A percentile compares a stretch with the other conserved stretches of the same genome.
These are phyloP conservation scores for Verticillium klebahnii DNA, from an alignment of 2,329 filamentous ascomycete species.

Conservation along the genomic window DNA sequence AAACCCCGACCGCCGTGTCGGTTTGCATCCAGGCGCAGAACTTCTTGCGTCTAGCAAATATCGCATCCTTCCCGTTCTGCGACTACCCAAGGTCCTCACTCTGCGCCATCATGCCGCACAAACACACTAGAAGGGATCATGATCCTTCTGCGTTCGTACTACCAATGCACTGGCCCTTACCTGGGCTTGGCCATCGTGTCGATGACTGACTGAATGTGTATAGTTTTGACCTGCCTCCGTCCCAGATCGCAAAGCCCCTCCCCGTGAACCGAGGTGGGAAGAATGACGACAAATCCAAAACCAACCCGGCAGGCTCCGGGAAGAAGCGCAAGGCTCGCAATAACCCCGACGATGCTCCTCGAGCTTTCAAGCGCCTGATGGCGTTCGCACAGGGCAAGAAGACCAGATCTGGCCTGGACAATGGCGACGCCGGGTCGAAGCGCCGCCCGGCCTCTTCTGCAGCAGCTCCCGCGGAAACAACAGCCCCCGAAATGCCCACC, in stretches of 20 bases:
- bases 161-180: not conserved
- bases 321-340: conserved; percentile 41
- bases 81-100: not conserved
- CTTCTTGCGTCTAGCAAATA: not conserved
- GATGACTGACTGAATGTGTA: not conserved
- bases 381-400: conserved; percentile 61
- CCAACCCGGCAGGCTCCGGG: conserved; percentile 21
- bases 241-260: conserved; percentile 45
- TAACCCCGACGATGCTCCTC: conserved; percentile 73
- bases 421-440: conserved; percentile 47
- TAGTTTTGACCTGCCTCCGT: conserved; percentile 47
- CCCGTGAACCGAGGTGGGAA: conserved; percentile 34
- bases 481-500: conserved; percentile 44
- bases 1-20: not conserved
- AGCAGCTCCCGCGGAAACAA: conserved; percentile 15
- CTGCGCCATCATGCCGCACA: conserved; percentile 69
- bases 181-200: not conserved
- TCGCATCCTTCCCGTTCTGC: not conserved
- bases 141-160: conserved; percentile 48
- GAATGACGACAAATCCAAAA: conserved; percentile 19
- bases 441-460: conserved; percentile 19
- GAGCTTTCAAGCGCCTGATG: conserved; percentile 84
- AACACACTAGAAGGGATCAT: conserved; percentile 67
- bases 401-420: conserved; percentile 62
- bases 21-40: not conserved